These are phyloP conservation scores for Fraxinus greggii DNA, from an alignment of 305 asterid genomes.

Conservation along the genomic window DNA sequence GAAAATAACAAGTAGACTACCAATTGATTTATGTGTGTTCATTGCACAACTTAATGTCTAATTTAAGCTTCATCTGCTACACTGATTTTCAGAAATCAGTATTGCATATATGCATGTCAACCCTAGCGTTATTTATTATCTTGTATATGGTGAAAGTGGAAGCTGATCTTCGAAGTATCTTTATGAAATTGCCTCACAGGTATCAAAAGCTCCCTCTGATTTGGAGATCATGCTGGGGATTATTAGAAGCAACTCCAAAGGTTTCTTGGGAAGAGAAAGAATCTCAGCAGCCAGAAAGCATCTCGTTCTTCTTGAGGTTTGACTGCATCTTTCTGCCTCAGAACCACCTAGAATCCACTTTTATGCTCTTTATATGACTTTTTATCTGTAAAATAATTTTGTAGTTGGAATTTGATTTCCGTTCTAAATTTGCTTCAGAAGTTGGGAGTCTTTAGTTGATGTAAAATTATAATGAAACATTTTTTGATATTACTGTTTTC, in stretches of 20 bases:
- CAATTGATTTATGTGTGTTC: neutral
- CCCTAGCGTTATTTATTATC: constrained; percentile 15
- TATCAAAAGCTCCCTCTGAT: constrained; percentile 89
- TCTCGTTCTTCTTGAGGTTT: constrained; percentile 89
- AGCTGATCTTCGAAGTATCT: constrained; percentile 4
- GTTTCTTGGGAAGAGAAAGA: constrained; percentile 68
- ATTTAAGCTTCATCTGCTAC: neutral
- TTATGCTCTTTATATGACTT: constrained; percentile 9
- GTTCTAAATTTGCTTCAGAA: constrained; percentile 8
- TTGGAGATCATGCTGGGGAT: constrained; percentile 81
- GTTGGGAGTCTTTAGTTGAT: constrained; percentile 18
- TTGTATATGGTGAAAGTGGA: constrained; percentile 19
- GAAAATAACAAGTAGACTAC: neutral
- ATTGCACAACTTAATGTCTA: constrained; percentile 4
- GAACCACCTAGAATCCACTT: constrained; percentile 14
- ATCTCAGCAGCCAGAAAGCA: constrained; percentile 69
- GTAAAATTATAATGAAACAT: constrained; percentile 8
- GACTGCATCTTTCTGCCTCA: constrained; percentile 8
- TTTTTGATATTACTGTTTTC: constrained; percentile 1
- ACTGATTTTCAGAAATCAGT: constrained; percentile 12
- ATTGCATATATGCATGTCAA: constrained; percentile 7
- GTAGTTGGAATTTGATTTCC: constrained; percentile 16
- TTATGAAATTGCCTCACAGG: constrained; percentile 44
- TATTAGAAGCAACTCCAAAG: constrained; percentile 76
- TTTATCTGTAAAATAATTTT: constrained; percentile 11